Evolutionary conservation across 164 flowering plant species (phyloP).

Genomic region (Hamamelis virginiana): DNA sequence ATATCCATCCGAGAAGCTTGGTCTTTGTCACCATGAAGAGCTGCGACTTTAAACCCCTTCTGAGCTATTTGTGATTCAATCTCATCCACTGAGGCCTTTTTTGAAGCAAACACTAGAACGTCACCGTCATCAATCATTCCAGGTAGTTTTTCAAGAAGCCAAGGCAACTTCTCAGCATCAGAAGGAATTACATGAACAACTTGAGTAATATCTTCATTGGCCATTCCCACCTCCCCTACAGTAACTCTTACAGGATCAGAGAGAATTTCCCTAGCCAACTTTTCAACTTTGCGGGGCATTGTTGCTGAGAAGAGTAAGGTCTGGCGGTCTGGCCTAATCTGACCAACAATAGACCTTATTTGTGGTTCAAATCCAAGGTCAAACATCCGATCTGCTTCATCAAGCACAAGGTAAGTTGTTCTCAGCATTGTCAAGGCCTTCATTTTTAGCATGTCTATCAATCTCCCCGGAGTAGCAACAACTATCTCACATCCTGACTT

Average conservation of each 20-base stretch:
- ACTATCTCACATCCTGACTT: conserved; percentile 97
- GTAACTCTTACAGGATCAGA: conserved; percentile 85
- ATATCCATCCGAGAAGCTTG: conserved; percentile 90
- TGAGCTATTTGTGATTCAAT: conserved; percentile 63
- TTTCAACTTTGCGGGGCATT: conserved; percentile 91
- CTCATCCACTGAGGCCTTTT: conserved; percentile 87
- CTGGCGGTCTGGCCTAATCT: conserved; percentile 94
- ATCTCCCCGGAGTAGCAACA: conserved; percentile 95
- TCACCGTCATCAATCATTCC: conserved; percentile 89
- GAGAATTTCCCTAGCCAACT: conserved; percentile 85
- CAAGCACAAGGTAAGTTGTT: conserved; percentile 91
- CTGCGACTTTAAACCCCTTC: conserved; percentile 73
- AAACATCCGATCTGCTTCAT: conserved; percentile 99
- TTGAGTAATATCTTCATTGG: conserved; percentile 95
- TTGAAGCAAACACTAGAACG: conserved; percentile 88
- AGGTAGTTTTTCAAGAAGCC: conserved; percentile 91
- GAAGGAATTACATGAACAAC: conserved; percentile 80
- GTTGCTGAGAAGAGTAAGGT: conserved; percentile 97
- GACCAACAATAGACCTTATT: conserved; percentile 91
- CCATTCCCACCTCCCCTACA: conserved; percentile 93
- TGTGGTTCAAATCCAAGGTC: conserved; percentile 99
- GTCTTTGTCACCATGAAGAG: conserved; percentile 98
- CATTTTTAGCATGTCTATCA: conserved; percentile 96
- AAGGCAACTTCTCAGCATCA: conserved; percentile 81
- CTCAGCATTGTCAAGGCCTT: conserved; percentile 85